Conservation (phyloP, 2,329 filamentous ascomycete genomes). For the Cercospora sojina region DNA sequence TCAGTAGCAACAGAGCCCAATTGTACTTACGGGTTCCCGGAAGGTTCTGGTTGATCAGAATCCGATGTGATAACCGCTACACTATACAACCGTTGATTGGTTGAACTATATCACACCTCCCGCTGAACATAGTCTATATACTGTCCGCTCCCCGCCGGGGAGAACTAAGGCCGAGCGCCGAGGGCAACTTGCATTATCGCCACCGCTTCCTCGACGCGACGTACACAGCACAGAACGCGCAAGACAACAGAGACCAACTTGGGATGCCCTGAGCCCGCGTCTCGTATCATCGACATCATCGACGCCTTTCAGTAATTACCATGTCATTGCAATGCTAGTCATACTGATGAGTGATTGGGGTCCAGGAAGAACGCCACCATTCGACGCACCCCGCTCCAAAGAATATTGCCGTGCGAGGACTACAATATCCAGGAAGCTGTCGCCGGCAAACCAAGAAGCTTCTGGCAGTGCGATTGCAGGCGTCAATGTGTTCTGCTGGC, state of each 20-base stretch:
- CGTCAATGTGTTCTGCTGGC: neutral
- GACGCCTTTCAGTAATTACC: neutral
- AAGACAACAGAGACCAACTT: no score
- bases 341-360: neutral
- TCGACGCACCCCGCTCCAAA: neutral
- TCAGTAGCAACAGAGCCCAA: neutral
- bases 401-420: neutral
- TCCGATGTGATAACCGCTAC: constrained; percentile 12
- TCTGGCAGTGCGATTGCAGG: neutral
- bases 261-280: no score
- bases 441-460: neutral
- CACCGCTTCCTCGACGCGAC: no score
- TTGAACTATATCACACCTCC: no score
- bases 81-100: neutral
- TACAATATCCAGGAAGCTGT: neutral
- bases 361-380: neutral
- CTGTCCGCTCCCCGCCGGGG: no score
- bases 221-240: no score
- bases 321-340: neutral
- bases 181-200: no score
- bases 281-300: no score
- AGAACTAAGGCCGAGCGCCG: no score
- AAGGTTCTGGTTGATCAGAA: neutral
- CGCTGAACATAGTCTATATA: no score
- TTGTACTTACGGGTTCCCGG: constrained; percentile 1